Evolutionary conservation across 768 basidiomycete species (phyloP).

Genomic region (Tulasnella sp.): DNA sequence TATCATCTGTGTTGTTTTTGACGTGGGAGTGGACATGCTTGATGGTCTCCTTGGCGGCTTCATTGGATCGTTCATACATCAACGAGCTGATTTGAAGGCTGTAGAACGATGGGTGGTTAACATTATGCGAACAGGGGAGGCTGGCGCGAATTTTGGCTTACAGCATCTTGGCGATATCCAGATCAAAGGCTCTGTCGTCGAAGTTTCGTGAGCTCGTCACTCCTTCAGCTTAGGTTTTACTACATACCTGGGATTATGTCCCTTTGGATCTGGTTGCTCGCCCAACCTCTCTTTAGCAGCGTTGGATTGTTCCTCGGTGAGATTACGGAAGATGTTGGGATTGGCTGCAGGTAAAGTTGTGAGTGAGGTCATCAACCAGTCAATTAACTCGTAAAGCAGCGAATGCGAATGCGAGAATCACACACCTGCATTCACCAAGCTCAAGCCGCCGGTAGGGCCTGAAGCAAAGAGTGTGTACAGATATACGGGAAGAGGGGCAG

Average conservation of each 20-base stretch:
- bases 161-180: slow-evolving; percentile 16
- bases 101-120: no score
- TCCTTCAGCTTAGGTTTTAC: no score
- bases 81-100: slow-evolving; percentile 14
- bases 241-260: not conserved
- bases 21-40: not conserved
- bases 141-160: not conserved
- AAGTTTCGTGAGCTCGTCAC: no score
- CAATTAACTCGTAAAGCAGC: not conserved
- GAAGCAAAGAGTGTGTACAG: not conserved
- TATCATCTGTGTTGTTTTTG: not conserved
- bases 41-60: slow-evolving; percentile 1
- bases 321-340: slow-evolving; percentile 14
- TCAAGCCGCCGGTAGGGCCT: not conserved
- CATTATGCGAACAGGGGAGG: not conserved
- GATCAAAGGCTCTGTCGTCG: not conserved
- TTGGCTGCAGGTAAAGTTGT: not conserved
- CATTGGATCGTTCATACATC: slow-evolving; percentile 13
- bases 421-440: slow-evolving; percentile 7
- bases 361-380: not conserved
- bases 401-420: not conserved
- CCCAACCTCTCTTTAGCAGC: slow-evolving; percentile 15
- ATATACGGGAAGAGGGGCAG: not conserved
- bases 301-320: slow-evolving; percentile 8
- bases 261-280: not conserved